Evolutionary conservation across 116 monocot species (phyloP).

Genomic region (Cymodocea nodosa): DNA sequence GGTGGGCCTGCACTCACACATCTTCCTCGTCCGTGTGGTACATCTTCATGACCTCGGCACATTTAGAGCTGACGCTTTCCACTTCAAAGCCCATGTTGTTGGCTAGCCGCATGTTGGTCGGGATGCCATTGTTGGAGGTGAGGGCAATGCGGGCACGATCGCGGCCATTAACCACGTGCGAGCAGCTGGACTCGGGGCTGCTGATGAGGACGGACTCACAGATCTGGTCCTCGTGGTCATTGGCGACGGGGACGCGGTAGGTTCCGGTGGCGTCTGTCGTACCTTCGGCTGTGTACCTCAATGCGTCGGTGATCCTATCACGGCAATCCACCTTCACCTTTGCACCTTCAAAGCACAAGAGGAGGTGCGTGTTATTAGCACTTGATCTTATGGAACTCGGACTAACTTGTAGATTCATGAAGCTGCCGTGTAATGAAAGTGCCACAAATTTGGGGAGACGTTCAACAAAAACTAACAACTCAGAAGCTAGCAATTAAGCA

Average conservation of each 20-base stretch:
- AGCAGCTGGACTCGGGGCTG: constrained; percentile 44
- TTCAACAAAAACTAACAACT: no score
- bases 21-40: constrained; percentile 27
- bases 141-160: constrained; percentile 55
- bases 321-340: constrained; percentile 62
- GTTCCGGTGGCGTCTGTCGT: constrained; percentile 44
- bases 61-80: constrained; percentile 14
- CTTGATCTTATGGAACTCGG: not conserved
- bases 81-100: constrained; percentile 43
- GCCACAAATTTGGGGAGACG: no score
- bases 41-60: constrained; percentile 30
- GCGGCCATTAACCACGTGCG: constrained; percentile 25
- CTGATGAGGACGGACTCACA: constrained; percentile 51
- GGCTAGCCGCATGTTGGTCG: constrained; percentile 32
- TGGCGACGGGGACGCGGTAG: constrained; percentile 38
- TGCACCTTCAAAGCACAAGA: constrained; percentile 27
- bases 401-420: no score
- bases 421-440: no score
- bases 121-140: constrained; percentile 49
- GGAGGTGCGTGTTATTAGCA: not conserved
- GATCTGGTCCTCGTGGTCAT: constrained; percentile 44
- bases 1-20: not conserved
- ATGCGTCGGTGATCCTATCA: constrained; percentile 19
- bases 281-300: constrained; percentile 34
- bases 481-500: no score